Conservation (phyloP, 2,329 filamentous ascomycete genomes). For the Aspergillus unguis region DNA sequence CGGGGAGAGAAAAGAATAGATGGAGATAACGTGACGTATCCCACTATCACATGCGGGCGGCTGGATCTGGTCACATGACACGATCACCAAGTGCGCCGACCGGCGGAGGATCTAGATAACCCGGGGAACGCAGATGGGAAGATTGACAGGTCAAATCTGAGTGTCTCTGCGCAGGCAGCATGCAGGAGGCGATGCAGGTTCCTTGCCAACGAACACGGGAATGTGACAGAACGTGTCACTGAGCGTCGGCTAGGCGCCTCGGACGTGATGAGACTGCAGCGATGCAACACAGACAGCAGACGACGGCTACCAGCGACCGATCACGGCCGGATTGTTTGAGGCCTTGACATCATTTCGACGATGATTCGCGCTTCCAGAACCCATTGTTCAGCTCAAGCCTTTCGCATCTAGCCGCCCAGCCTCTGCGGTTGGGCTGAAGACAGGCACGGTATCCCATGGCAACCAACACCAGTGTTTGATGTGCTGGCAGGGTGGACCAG, state of each 20-base stretch:
- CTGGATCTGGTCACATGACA: constrained; percentile 11
- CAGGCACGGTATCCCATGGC: constrained; percentile 13
- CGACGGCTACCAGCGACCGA: too few relatives aligned
- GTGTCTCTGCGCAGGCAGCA: neutral
- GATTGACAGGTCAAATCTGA: too few relatives aligned
- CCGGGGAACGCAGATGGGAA: neutral
- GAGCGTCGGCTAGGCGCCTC: neutral
- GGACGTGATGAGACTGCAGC: neutral
- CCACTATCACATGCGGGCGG: constrained; percentile 10
- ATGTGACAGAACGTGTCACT: neutral
- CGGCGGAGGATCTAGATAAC: neutral
- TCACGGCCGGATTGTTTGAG: too few relatives aligned
- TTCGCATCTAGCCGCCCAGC: constrained; percentile 2
- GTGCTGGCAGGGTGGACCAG: constrained; percentile 16
- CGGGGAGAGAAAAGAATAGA: constrained; percentile 12
- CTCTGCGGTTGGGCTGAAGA: constrained; percentile 9
- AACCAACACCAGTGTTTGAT: constrained; percentile 23
- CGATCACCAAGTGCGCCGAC: neutral
- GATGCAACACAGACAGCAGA: neutral
- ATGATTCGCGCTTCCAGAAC: neutral
- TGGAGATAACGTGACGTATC: constrained; percentile 16
- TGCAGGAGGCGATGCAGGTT: neutral
- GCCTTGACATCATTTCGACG: constrained; percentile 2
- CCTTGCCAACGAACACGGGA: neutral
- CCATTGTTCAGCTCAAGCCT: constrained; percentile 11